Base-by-base conservation (phyloP, 2,329 filamentous ascomycete species). In the Aphanocladium album region DNA sequence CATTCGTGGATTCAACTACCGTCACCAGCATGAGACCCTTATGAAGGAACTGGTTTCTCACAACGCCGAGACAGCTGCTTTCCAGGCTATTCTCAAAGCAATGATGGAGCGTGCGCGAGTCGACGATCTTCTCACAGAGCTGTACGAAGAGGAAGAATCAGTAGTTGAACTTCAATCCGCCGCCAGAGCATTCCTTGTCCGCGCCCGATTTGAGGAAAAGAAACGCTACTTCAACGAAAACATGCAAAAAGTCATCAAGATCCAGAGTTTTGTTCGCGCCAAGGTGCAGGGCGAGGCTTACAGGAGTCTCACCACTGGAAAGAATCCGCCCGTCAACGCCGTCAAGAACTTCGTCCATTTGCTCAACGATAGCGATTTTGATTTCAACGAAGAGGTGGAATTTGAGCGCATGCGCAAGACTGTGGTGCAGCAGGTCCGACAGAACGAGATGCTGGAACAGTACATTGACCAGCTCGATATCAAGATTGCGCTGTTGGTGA, bases 381-480 rank as follows among this genome's bases (percentile, higher is more conserved):
- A 99, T 72, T 99, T 99, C 75, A 96, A 99, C 71, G 93, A 98
- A 72, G 95, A 99, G 73, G 88, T 99, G 56, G 95, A 99, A 72
- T 97, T 98, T 66, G 95, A 99, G 74, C 86, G 93, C 52, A 80
- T 98, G 71, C 86, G 96, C 57, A 97, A 98, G 79, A 96, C 91
- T 4, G 95, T 99, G 17, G 93, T 99, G 7, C 93, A 98, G 71
- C 93, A 98, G 71, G 95, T 99, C 11, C 89, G 93, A 52, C 93
- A 97, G 68, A 99, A 99, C 70, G 95, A 99, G 76, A 88, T 96
- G 79, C 86, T 96, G 43, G 95, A 99, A 76, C 92, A 97, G 72
- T 99, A 99, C 71, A 96, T 99, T 67, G 93, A 96, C 68, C 95
- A 99, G 72, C 84, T 99, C 39, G 96, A 99, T 71, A 96, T 99